Conservation (phyloP, 768 basidiomycete species). For the Russula sp. region DNA sequence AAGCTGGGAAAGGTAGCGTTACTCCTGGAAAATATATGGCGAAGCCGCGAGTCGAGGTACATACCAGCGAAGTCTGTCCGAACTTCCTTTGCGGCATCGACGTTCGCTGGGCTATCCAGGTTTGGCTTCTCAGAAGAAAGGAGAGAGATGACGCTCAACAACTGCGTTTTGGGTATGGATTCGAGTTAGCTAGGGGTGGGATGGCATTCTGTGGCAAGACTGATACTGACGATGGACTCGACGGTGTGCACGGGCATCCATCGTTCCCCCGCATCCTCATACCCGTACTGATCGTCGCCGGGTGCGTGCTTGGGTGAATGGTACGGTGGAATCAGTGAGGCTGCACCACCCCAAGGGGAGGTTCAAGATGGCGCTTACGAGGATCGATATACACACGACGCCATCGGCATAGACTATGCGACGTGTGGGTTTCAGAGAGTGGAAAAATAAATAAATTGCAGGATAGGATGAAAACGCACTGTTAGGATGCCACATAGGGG, state of each 20-base stretch:
- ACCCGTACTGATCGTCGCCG: constrained; percentile 94
- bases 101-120: constrained; percentile 90
- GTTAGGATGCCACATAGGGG: constrained; percentile 97
- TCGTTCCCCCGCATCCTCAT: constrained; percentile 93
- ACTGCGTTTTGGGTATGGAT: constrained; percentile 41
- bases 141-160: constrained; percentile 93
- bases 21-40: not conserved
- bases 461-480: constrained; percentile 45
- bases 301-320: constrained; percentile 67
- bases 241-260: constrained; percentile 98
- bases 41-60: constrained; percentile 24
- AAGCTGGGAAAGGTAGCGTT: constrained; percentile 44
- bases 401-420: constrained; percentile 85
- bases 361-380: constrained; percentile 43
- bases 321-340: constrained; percentile 2
- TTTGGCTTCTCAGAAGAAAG: constrained; percentile 89
- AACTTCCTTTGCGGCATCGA: constrained; percentile 90
- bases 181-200: not conserved
- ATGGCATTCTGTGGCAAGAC: constrained; percentile 22
- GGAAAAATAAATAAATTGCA: not conserved
- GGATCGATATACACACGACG: constrained; percentile 91
- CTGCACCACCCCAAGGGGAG: constrained; percentile 3
- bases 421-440: not conserved
- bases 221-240: constrained; percentile 81
- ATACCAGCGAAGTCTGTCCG: constrained; percentile 56